Conservation (phyloP, 2,329 filamentous ascomycete genomes). For the Plectosphaerella plurivora region DNA sequence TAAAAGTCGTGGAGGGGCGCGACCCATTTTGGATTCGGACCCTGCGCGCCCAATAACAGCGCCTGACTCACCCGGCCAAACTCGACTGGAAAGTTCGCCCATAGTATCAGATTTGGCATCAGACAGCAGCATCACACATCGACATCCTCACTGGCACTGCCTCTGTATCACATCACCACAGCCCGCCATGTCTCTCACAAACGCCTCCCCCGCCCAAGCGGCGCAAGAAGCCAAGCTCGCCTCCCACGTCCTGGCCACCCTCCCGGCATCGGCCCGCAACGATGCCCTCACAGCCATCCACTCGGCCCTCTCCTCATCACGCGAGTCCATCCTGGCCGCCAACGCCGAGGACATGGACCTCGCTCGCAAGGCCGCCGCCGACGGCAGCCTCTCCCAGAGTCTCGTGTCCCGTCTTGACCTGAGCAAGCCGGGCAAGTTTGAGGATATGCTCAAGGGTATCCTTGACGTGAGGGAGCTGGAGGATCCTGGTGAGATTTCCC, state of each 20-base stretch:
- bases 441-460: constrained; percentile 96
- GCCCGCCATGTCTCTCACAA: constrained; percentile 81
- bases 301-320: constrained; percentile 64
- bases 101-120: neutral
- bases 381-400: constrained; percentile 73
- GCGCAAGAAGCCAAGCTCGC: constrained; percentile 75
- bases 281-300: constrained; percentile 81
- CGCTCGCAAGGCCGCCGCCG: constrained; percentile 68
- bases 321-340: constrained; percentile 75
- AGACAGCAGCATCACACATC: neutral
- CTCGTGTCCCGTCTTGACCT: constrained; percentile 87
- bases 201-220: constrained; percentile 72
- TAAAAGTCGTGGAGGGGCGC: no score
- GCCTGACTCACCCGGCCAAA: neutral
- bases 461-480: constrained; percentile 78
- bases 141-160: neutral
- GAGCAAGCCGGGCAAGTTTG: constrained; percentile 83
- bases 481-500: constrained; percentile 66
- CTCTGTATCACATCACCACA: neutral
- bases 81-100: neutral
- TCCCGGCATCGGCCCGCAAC: constrained; percentile 74
- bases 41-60: neutral
- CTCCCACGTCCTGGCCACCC: constrained; percentile 76
- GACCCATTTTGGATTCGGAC: no score
- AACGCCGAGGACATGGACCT: constrained; percentile 78